Evolutionary conservation across 305 asterid genomes (phyloP), one percentile per base, ranked within the genome.

Genomic region (Fraxinus nigra): DNA sequence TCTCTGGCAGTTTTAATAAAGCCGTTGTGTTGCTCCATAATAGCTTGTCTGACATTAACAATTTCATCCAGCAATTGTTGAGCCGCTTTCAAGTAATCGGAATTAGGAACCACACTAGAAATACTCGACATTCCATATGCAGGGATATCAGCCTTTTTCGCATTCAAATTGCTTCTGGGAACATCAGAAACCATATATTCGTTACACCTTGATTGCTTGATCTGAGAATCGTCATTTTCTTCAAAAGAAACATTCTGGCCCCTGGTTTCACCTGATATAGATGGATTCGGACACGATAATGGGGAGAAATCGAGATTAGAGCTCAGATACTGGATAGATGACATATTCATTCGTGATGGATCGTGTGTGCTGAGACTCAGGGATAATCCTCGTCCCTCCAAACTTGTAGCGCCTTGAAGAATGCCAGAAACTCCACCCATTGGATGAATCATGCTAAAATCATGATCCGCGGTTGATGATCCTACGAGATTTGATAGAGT

Each of bases 81-180:
- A 77, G 94, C 94, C 1, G 93, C 97, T 88, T 89, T 94, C 90
- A 95, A 85, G 65, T 93, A 93, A 92, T 93, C 94, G 0, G 98
- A 89, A 87, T 81, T 87, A 0, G 95, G 89, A 74, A 90, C 84
- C 0, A 82, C 84, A 79, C 95, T 90, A 48, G 84, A 83, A 63
- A 84, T 82, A 80, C 91, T 82, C 3, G 82, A 78, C 86, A 78
- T 83, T 20, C 92, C 95, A 83, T 86, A 89, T 16, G 92, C 78
- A 22, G 89, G 73, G 46, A 81, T 69, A 79, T 91, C 91, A 24
- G 84, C 82, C 20, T 77, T 84, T 48, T 82, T 76, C n/a, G 59
- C 82, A 77, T 89, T 88, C 24, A 77, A 70, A 81, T 73, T 83
- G 76, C 79, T 72, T 22, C 83, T 79, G 16, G 84, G 81, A 81